A percentile compares a stretch with the other conserved stretches of the same genome.
Conservation (phyloP, 371 early-diverging fungal species). For the Mortierella sp. region DNA sequence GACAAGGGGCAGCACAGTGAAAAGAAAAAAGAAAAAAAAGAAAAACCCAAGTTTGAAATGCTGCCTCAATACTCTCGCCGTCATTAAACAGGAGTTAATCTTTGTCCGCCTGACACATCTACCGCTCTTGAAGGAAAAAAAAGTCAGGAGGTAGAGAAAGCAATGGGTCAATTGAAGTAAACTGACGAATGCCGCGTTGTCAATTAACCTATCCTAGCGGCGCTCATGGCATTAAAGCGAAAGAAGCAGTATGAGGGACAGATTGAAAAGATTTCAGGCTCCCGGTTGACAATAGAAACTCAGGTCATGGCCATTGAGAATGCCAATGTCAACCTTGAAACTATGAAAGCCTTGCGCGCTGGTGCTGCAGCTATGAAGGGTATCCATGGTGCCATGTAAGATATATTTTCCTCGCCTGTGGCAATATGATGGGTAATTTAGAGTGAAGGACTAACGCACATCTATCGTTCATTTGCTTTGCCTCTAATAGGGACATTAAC, state of each 20-base stretch:
- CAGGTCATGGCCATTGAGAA: slow-evolving; percentile 97
- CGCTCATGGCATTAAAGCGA: slow-evolving; percentile 94
- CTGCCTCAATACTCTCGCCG: neutral
- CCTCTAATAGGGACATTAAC: slow-evolving; percentile 82
- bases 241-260: slow-evolving; percentile 91
- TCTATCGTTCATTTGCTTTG: neutral
- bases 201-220: slow-evolving; percentile 62
- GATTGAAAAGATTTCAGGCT: slow-evolving; percentile 90
- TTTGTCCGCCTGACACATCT: neutral
- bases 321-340: slow-evolving; percentile 96
- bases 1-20: neutral
- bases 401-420: slow-evolving; percentile 1
- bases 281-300: slow-evolving; percentile 93
- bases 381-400: slow-evolving; percentile 94
- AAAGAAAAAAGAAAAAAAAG: no score
- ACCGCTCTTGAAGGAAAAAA: neutral
- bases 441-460: slow-evolving; percentile 2
- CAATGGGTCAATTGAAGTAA: neutral
- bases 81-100: neutral
- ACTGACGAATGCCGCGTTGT: slow-evolving; percentile 8
- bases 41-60: neutral
- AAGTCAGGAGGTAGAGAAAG: neutral
- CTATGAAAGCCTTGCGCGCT: slow-evolving; percentile 95
- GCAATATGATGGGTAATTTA: neutral
- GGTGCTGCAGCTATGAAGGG: slow-evolving; percentile 95